Evolutionary conservation across 768 basidiomycete species (phyloP), one percentile per base, ranked within the genome.

Genomic region (Suillus paluster): DNA sequence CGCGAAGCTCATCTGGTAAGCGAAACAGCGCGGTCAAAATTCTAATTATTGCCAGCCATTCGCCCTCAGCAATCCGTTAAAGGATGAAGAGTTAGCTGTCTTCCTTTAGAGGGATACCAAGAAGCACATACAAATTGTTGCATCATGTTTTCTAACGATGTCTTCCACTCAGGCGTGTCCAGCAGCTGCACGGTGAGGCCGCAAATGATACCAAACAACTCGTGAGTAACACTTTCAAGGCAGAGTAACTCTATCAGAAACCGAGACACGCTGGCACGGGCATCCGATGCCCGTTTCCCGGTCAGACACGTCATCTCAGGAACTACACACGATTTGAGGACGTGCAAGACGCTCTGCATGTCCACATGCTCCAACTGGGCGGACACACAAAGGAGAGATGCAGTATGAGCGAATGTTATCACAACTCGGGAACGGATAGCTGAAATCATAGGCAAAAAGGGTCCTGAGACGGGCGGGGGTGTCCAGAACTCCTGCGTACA

Each of bases 381-480:
- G 15, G 53, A 54, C 10, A 5, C 54, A 39, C 54, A 55, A 25
- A 55, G 11, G 38, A 25, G 11, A 19, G 48, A 25, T 38, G 45
- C 62, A 58, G 75, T 70, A 41, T 70, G 73, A 50, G 76, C 66
- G 70, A 82, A 79, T 48, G 71, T 71, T 41, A 71, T 74, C 15
- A 90, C 68, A 59, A 82, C 84, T 21, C 84, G 80, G 25, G 76
- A 72, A 57, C 83, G 79, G 34, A 88, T 81, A 5, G 78, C 73
- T 7, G 76, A 73, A 23, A 83, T 73, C 5, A 87, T 69, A 3
- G 83, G 78, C 5, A 84, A 27, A 15, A 33, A 44, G 7, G 38
- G 39, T 39, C 38, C 54, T 9, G 53, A 59, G 27, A 58, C 14
- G 10, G 57, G 44, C 19, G 44, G 27, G 33, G 53, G 36, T 12